phyloP scores from a whole-genome alignment of 2,329 filamentous ascomycete genomes.

The Geosmithia putterillii region DNA sequence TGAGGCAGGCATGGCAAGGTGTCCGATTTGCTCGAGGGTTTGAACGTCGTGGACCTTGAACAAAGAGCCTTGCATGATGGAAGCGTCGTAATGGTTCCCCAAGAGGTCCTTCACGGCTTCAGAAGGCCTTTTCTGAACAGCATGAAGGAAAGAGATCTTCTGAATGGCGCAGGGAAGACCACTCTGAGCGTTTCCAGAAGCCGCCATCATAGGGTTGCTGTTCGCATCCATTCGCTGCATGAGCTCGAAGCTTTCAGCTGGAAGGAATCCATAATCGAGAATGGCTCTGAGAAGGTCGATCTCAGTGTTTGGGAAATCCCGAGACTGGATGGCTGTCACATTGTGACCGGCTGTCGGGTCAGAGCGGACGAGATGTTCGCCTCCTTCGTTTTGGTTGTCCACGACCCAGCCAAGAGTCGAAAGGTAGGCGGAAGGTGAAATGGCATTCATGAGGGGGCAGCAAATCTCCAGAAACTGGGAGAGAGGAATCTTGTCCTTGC shows the following conservation, averaged over 20 bases:
- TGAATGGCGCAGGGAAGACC: conserved; percentile 5
- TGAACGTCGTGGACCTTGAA: conserved; percentile 6
- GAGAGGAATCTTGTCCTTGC: conserved; percentile 31
- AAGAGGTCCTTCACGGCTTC: conserved; percentile 10
- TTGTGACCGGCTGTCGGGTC: conserved; percentile 1
- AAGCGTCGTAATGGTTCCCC: conserved; percentile 5
- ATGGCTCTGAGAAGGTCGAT: conserved; percentile 12
- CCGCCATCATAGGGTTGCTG: conserved; percentile 14
- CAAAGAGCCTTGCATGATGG: conserved; percentile 3
- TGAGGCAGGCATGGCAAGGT: conserved; percentile 7
- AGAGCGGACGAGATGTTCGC: conserved; percentile 7
- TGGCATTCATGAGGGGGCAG: conserved; percentile 31
- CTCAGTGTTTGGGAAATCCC: conserved; percentile 12
- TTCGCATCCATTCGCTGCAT: conserved; percentile 9
- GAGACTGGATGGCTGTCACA: conserved; percentile 1
- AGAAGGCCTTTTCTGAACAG: conserved; percentile 6
- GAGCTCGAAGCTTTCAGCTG: conserved; percentile 9
- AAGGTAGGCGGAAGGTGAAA: conserved; percentile 31
- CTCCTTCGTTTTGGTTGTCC: conserved; percentile 12
- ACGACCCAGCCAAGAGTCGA: conserved; percentile 31
- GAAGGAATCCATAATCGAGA: conserved; percentile 12
- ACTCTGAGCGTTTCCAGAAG: conserved; percentile 2
- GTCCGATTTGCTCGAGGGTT: conserved; percentile 6
- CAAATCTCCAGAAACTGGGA: conserved; percentile 31
- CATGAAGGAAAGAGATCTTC: conserved; percentile 10